These are phyloP conservation scores for Arthrinium puccinioides DNA, from an alignment of 2,329 filamentous ascomycete genomes.

Conservation along the genomic window DNA sequence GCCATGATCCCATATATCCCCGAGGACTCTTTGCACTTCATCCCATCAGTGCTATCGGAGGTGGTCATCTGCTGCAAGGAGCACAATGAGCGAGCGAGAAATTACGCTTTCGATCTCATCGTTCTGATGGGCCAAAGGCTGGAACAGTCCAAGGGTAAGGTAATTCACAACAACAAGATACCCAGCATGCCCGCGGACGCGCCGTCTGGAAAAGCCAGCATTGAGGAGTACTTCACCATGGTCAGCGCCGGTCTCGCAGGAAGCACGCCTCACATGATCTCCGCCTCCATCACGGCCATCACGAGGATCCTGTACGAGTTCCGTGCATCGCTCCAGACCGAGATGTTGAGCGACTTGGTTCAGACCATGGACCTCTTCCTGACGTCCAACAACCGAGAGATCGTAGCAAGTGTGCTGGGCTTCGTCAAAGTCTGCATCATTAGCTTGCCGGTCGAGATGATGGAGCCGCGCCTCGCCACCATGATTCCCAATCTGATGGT, in stretches of 20 bases:
- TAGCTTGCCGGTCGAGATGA: conserved; percentile 69
- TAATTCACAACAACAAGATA: conserved; percentile 80
- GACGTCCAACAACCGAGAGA: conserved; percentile 93
- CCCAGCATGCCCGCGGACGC: conserved; percentile 80
- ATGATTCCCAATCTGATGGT: conserved; percentile 87
- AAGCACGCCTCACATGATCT: conserved; percentile 93
- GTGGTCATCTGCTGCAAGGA: conserved; percentile 97
- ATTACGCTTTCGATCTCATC: conserved; percentile 81
- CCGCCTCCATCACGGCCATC: conserved; percentile 89
- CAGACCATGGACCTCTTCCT: conserved; percentile 95
- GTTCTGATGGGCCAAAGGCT: conserved; percentile 84
- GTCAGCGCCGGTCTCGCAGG: conserved; percentile 91
- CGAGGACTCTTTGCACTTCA: conserved; percentile 77
- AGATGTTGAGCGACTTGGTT: conserved; percentile 75
- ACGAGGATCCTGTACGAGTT: conserved; percentile 93
- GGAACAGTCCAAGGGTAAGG: conserved; percentile 54
- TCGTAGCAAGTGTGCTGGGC: conserved; percentile 87
- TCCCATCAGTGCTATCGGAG: conserved; percentile 84
- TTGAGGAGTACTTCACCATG: conserved; percentile 98
- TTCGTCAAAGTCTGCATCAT: conserved; percentile 97
- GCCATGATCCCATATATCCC: conserved; percentile 76
- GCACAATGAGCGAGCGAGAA: conserved; percentile 89
- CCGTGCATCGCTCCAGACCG: conserved; percentile 58
- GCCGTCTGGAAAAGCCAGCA: conserved; percentile 66
- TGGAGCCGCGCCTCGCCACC: conserved; percentile 67